phyloP scores from a whole-genome alignment of 2,329 filamentous ascomycete genomes.

The Neofusicoccum parvum region DNA sequence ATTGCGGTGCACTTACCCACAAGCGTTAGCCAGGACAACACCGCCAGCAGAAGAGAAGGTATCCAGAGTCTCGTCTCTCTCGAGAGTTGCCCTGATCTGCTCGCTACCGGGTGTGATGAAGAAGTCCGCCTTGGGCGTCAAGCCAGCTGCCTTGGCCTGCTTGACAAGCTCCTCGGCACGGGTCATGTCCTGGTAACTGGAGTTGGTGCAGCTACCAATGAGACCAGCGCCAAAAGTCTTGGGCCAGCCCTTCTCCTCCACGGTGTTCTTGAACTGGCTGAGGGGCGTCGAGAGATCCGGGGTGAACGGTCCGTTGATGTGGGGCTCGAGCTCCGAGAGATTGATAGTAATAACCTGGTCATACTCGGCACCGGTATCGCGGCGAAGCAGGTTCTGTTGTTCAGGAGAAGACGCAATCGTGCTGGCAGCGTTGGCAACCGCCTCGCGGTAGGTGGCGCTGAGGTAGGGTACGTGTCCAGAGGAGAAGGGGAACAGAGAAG shows the following conservation, averaged over 20 bases:
- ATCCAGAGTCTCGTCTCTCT: conserved; percentile 81
- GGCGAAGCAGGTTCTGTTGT: conserved; percentile 67
- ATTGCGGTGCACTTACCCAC: conserved; percentile 49
- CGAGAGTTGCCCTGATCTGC: conserved; percentile 92
- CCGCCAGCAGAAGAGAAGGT: conserved; percentile 88
- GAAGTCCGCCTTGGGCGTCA: conserved; percentile 87
- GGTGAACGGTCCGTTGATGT: conserved; percentile 96
- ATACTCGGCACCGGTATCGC: conserved; percentile 82
- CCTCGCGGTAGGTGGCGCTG: conserved; percentile 74
- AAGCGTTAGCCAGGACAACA: conserved; percentile 90
- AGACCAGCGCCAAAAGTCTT: conserved; percentile 87
- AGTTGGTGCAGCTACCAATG: conserved; percentile 98
- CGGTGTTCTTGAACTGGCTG: conserved; percentile 83
- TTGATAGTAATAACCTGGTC: conserved; percentile 91
- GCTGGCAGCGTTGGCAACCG: conserved; percentile 69
- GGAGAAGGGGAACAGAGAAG: conserved; percentile 92
- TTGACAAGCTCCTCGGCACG: conserved; percentile 90
- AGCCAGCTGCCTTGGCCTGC: conserved; percentile 83
- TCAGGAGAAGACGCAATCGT: conserved; percentile 61
- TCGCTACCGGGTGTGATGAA: conserved; percentile 97
- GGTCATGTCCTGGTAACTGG: conserved; percentile 98
- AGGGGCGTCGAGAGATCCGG: conserved; percentile 92
- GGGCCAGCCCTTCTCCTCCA: conserved; percentile 86
- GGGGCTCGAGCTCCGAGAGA: conserved; percentile 85
- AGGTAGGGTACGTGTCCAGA: conserved; percentile 83